Conservation (phyloP, 1,139 yeast genomes). For the Blastobotrys serpentis region DNA sequence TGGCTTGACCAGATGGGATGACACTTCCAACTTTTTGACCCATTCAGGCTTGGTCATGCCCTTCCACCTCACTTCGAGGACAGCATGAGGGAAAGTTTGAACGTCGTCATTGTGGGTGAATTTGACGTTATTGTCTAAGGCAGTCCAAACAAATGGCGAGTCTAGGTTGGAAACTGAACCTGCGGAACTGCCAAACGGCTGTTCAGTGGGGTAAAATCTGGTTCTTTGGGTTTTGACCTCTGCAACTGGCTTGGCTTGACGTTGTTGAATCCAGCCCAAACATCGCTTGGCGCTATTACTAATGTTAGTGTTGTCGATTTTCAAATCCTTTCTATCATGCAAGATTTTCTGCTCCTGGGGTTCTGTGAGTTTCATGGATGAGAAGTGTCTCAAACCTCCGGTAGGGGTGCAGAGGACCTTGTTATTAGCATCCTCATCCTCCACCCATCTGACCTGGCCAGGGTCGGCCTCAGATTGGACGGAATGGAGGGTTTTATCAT, state of each 20-base stretch:
- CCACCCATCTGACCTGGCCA: constrained; percentile 38
- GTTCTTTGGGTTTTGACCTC: constrained; percentile 32
- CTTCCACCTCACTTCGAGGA: constrained; percentile 48
- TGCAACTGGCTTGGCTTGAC: constrained; percentile 33
- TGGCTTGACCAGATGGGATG: constrained; percentile 40
- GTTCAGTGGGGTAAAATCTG: constrained; percentile 28
- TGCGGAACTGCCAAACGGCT: constrained; percentile 5
- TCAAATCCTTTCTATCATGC: constrained; percentile 3
- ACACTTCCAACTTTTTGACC: constrained; percentile 39
- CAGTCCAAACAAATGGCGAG: constrained; percentile 44
- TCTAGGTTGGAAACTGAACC: constrained; percentile 18
- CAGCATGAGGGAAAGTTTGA: constrained; percentile 46
- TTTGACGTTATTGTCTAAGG: constrained; percentile 44
- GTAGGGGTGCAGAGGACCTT: constrained; percentile 47
- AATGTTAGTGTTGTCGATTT: constrained; percentile 19
- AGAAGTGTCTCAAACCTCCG: constrained; percentile 52
- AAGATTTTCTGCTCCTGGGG: constrained; percentile 35
- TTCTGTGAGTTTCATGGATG: constrained; percentile 39
- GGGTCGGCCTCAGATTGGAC: constrained; percentile 42
- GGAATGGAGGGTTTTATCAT: constrained; percentile 37
- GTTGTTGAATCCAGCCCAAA: constrained; percentile 39
- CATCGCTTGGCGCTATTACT: constrained; percentile 37
- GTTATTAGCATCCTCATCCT: constrained; percentile 17
- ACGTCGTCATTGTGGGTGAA: constrained; percentile 36
- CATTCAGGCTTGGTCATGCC: constrained; percentile 41